Base-by-base conservation (phyloP, 2,329 filamentous ascomycete species). In the Ophiostoma sp. region DNA sequence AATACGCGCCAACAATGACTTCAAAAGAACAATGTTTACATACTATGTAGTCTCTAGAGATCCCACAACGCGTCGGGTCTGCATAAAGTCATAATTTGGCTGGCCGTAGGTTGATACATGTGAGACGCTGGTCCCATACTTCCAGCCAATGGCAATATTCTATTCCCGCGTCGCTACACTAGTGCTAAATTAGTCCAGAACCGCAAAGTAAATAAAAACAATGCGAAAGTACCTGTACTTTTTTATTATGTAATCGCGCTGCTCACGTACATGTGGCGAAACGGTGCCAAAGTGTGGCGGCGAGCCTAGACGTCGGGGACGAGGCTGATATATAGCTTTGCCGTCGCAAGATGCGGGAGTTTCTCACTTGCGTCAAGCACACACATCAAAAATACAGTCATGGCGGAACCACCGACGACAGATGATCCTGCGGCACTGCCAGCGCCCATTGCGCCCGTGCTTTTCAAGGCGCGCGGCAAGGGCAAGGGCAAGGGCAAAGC, bases 391-490 rank as follows among this genome's bases (percentile, higher is more conserved):
- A 20, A 7, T n/a, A 10, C 27, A 68, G 17, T 6, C 44, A 72
- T 72, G 72, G 39, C 72, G 3, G 72, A 72, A 44, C 23, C 67
- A 44, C 20, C 65, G 39, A 54, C 65, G 31, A 67, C 65, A 31
- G 54, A 27, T 17, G 23, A 73, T 36, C 70, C 76, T 15, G 70
- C 77, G 36, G 75, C 78, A 39, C 78, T 80, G 36, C 44, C 57
- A 1, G 70, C 68, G 10, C 72, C 71, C 11, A 70, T 73, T 69
- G 70, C 69, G 62, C 73, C 73, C 0, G 86, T 90, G 17, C 79
- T 91, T 68, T 97, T 97, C 86, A 97, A 96, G 79, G 96, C 95
- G 79, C 88, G 94, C 78, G 85, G 87, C 74, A 70, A 71, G 7
- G 86, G 86, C 76, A 96, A 93, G 78, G 86, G 86, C 76, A 96